phyloP scores from a whole-genome alignment of 1,139 yeast species.

The Diutina neorugosa region DNA sequence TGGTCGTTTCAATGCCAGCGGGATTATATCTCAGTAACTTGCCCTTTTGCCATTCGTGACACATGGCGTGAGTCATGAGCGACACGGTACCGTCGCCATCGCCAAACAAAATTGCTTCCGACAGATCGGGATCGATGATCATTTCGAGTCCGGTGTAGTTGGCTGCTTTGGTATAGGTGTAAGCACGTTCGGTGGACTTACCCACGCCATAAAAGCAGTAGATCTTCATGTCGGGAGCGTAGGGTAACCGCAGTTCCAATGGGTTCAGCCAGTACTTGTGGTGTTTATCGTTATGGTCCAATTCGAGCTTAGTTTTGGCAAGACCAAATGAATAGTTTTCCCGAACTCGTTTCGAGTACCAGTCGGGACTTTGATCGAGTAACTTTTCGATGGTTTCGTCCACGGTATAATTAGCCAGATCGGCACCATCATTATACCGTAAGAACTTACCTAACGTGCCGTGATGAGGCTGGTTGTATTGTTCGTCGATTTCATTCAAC shows the following conservation, averaged over 20 bases:
- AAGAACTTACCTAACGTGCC: constrained; percentile 68
- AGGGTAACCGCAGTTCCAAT: constrained; percentile 77
- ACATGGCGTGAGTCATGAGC: constrained; percentile 61
- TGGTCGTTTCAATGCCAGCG: constrained; percentile 53
- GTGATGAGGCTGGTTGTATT: not conserved
- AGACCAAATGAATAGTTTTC: constrained; percentile 74
- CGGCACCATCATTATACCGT: constrained; percentile 26
- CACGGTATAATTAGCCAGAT: constrained; percentile 48
- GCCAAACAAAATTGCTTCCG: constrained; percentile 58
- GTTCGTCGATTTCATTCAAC: not conserved
- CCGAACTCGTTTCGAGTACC: constrained; percentile 56
- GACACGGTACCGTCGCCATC: constrained; percentile 98
- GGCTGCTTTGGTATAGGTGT: constrained; percentile 59
- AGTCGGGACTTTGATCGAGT: constrained; percentile 52
- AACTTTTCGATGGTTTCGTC: constrained; percentile 55
- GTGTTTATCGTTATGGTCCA: constrained; percentile 49
- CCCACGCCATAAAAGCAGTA: constrained; percentile 93
- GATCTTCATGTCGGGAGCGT: constrained; percentile 85
- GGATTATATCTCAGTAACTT: constrained; percentile 66
- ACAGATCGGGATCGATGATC: constrained; percentile 49
- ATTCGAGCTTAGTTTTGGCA: constrained; percentile 47
- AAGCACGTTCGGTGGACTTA: constrained; percentile 89
- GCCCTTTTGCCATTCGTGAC: constrained; percentile 73
- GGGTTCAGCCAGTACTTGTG: constrained; percentile 89
- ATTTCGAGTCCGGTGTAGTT: constrained; percentile 45